Percentiles rank a stretch among this genome's conserved stretches.
phyloP scores from a whole-genome alignment of 495 filamentous ascomycete species.

The Podospora comata region DNA sequence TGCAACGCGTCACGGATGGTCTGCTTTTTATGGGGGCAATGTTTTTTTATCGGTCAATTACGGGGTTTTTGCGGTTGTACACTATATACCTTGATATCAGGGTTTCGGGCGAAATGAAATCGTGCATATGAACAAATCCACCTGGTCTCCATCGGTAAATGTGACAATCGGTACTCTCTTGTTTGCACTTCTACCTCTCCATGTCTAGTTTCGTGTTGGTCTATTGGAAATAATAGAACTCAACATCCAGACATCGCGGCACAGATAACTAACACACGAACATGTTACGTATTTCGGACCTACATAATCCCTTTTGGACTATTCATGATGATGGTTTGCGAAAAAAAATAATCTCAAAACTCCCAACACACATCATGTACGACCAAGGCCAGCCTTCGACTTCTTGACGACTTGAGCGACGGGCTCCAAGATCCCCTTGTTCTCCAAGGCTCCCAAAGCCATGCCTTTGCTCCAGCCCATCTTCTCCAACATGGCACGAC shows the following conservation, averaged over 20 bases:
- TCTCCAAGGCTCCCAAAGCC: conserved; percentile 75
- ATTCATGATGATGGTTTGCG: not conserved
- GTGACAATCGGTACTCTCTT: not conserved
- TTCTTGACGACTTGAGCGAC: conserved; percentile 87
- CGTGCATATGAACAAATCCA: conserved; percentile 55
- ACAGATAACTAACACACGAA: too few relatives aligned
- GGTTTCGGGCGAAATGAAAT: conserved; percentile 59
- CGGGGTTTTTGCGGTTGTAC: conserved; percentile 72
- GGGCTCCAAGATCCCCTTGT: conserved; percentile 83
- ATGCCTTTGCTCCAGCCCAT: conserved; percentile 95
- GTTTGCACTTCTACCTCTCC: too few relatives aligned
- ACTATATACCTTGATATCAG: conserved; percentile 65
- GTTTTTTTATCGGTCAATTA: conserved; percentile 62
- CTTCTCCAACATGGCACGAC: conserved; percentile 87
- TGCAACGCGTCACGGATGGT: conserved; percentile 85
- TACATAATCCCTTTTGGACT: not conserved
- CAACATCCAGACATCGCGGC: too few relatives aligned
- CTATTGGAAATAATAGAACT: too few relatives aligned
- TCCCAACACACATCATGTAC: not conserved
- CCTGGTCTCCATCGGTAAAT: not conserved
- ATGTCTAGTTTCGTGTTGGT: not conserved
- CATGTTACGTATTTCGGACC: too few relatives aligned
- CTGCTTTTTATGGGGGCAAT: conserved; percentile 72
- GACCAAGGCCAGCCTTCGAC: conserved; percentile 75
- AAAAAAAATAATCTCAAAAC: not conserved